Evolutionary conservation across 345 rosid genomes (phyloP), one percentile per base, ranked within the genome.

Genomic region (Corchorus olitorius): DNA sequence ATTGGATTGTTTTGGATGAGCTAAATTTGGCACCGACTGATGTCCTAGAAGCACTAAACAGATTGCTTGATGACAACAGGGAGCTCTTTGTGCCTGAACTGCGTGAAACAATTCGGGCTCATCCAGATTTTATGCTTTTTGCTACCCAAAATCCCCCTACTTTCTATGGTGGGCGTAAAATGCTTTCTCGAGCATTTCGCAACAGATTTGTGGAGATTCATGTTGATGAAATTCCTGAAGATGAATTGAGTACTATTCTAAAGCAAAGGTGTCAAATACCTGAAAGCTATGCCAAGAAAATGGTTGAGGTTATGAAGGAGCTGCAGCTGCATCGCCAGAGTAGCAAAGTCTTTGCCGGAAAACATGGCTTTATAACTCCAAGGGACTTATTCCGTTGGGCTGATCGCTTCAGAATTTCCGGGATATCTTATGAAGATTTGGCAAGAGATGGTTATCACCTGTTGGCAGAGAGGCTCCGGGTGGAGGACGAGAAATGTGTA

Each of bases 371-470:
- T 84, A 92, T 95, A 76, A 95, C 99, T 74, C 97, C 99, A 49
- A 84, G 99, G 78, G 99, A 95, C 78, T 86, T 95, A 81, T 93
- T 95, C 83, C 94, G 99, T 76, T 95, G 98, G 99, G 98, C 99
- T 70, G 78, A 86, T 82, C 93, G 97, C 73, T 93, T 93, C 75
- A 88, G 84, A 85, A 82, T 76, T 45, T 89, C 83, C 84, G 90
- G 94, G 68, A 83, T 78, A 78, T 86, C 90, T 63, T 84, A 89
- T 79, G 98, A 95, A 80, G 94, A 88, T 75, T 87, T 93, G 81
- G 98, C 97, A 22, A 88, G 89, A 81, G 96, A 95, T 76, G 99
- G 99, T 61, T 95, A 90, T 84, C 92, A 92, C 81, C 89, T 95
- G 74, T 81, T 95, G 84, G 98, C 98, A 37, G 98, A 95, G 81